Conservation (phyloP, 164 flowering plant species). For the Kalanchoe fedtschenkoi region DNA sequence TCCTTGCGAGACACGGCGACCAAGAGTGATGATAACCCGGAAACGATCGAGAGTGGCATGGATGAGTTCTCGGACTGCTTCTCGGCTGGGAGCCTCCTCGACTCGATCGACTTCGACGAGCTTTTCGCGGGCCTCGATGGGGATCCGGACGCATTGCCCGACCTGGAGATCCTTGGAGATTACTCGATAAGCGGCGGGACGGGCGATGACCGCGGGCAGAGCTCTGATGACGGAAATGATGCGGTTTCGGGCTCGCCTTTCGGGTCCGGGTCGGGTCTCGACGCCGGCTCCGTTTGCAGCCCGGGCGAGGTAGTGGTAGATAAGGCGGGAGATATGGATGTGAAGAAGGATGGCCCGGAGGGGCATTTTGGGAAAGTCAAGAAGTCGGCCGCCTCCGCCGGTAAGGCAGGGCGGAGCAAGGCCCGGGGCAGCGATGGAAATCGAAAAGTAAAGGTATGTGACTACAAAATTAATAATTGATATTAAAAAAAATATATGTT, state of each 20-base stretch:
- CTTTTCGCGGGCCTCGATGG: background rate
- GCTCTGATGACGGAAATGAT: background rate
- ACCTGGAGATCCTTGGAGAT: slow-evolving; percentile 4
- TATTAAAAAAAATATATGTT: background rate
- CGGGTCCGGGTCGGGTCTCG: background rate
- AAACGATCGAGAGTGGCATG: background rate
- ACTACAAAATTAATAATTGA: no score
- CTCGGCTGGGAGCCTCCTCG: background rate
- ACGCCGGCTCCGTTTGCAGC: background rate
- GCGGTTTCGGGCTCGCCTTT: background rate
- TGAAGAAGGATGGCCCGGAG: background rate
- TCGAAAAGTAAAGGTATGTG: background rate
- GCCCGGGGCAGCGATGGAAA: background rate
- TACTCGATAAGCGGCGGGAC: background rate
- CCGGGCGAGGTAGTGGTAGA: background rate
- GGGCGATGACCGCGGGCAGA: background rate
- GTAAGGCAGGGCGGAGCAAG: slow-evolving; percentile 2
- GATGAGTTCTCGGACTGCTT: background rate
- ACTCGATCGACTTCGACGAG: background rate
- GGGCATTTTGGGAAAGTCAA: background rate
- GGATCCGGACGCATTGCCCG: background rate
- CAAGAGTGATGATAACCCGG: background rate
- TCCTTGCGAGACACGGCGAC: background rate
- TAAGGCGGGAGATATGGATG: background rate
- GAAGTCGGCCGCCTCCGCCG: background rate